Percentiles rank a stretch among this genome's conserved stretches.
These are phyloP conservation scores for Pleurotus platypus DNA, from an alignment of 768 basidiomycete species.

Conservation along the genomic window DNA sequence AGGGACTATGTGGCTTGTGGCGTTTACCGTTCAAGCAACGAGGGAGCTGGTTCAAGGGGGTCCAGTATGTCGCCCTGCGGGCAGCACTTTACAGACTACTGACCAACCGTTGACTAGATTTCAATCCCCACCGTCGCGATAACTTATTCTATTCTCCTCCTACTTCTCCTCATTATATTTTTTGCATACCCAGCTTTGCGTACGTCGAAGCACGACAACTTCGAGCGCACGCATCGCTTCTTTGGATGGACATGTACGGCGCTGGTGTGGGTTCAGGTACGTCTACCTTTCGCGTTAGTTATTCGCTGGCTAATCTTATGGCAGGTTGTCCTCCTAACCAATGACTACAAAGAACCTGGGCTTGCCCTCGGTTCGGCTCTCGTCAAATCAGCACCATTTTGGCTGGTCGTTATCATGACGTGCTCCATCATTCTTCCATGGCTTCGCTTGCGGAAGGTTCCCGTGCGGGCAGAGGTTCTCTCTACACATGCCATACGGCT, in stretches of 20 bases:
- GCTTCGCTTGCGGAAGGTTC: slow-evolving; percentile 51
- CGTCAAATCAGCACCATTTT: slow-evolving; percentile 45
- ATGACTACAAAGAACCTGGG: slow-evolving; percentile 41
- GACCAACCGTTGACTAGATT: not conserved
- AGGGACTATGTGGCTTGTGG: slow-evolving; percentile 47
- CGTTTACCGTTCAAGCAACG: slow-evolving; percentile 49
- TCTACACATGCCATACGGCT: slow-evolving; percentile 56
- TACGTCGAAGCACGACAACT: slow-evolving; percentile 32
- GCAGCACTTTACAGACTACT: not conserved
- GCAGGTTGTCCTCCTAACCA: slow-evolving; percentile 46
- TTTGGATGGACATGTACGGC: slow-evolving; percentile 39
- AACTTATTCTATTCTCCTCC: slow-evolving; percentile 9
- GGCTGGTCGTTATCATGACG: slow-evolving; percentile 52
- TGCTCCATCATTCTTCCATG: slow-evolving; percentile 55
- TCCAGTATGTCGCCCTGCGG: slow-evolving; percentile 21
- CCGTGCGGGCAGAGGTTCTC: slow-evolving; percentile 47
- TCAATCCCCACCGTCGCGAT: slow-evolving; percentile 10
- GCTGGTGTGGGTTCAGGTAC: slow-evolving; percentile 40
- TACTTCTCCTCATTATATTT: slow-evolving; percentile 32
- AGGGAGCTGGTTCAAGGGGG: slow-evolving; percentile 38
- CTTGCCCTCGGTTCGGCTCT: slow-evolving; percentile 39
- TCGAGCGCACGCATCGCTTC: slow-evolving; percentile 43
- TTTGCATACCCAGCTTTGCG: slow-evolving; percentile 38
- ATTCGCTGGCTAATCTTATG: not conserved
- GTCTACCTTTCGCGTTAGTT: not conserved